A percentile compares a stretch with the other conserved stretches of the same genome.
These are phyloP conservation scores for Xylaria scruposa DNA, from an alignment of 495 filamentous ascomycete genomes.

Conservation along the genomic window DNA sequence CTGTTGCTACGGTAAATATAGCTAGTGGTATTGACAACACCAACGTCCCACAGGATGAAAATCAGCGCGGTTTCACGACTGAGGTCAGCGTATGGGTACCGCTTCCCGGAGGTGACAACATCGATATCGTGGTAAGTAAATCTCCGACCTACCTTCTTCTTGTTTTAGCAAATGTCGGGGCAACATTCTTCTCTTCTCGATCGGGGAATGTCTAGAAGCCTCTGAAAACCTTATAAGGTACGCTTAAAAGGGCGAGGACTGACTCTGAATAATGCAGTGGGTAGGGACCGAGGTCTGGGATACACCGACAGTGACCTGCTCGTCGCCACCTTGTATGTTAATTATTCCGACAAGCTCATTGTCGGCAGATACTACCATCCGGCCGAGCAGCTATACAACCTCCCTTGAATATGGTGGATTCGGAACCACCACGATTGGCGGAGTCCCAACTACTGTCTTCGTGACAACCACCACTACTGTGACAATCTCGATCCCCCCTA, in stretches of 20 bases:
- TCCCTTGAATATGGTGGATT: too few relatives aligned
- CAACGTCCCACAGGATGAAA: constrained; percentile 12
- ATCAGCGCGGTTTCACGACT: constrained; percentile 33
- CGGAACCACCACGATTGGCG: too few relatives aligned
- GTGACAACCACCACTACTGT: too few relatives aligned
- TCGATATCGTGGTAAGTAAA: constrained; percentile 19
- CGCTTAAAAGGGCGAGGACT: too few relatives aligned
- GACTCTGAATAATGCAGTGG: not conserved
- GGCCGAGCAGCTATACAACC: not conserved
- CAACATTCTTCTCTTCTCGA: too few relatives aligned
- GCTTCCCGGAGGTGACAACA: constrained; percentile 25
- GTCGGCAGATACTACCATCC: constrained; percentile 12
- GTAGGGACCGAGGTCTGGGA: constrained; percentile 29
- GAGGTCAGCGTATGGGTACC: constrained; percentile 37
- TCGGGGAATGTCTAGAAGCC: too few relatives aligned
- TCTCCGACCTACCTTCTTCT: too few relatives aligned
- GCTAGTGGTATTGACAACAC: constrained; percentile 28
- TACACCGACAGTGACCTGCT: constrained; percentile 20
- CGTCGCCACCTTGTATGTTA: constrained; percentile 25
- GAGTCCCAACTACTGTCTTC: too few relatives aligned
- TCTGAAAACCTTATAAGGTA: too few relatives aligned
- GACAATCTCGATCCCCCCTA: too few relatives aligned
- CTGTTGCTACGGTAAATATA: constrained; percentile 28
- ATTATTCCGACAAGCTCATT: constrained; percentile 32
- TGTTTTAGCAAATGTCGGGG: too few relatives aligned